Conservation (phyloP, 2,329 filamentous ascomycete genomes). For the Ophiostoma quercus region DNA sequence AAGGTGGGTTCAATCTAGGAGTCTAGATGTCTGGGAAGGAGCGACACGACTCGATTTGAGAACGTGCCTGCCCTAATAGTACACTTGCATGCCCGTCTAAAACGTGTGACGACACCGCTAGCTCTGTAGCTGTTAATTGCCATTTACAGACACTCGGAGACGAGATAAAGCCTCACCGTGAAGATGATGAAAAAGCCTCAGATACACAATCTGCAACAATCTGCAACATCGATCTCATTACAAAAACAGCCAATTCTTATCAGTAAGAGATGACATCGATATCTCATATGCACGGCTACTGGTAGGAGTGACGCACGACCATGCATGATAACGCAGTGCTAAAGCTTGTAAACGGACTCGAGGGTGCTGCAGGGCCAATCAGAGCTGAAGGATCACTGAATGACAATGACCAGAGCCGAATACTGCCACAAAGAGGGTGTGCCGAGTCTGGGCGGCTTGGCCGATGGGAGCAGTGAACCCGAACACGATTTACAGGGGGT, state of each 20-base stretch:
- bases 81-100: background rate
- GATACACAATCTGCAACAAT: background rate
- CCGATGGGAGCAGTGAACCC: background rate
- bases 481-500: background rate
- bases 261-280: background rate
- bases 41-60: constrained; percentile 1
- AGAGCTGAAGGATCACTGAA: background rate
- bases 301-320: background rate
- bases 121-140: background rate
- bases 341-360: background rate
- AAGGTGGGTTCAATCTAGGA: background rate
- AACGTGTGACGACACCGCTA: background rate
- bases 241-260: background rate
- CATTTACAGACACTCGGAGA: background rate
- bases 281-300: background rate
- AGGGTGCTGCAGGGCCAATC: background rate
- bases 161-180: background rate
- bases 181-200: background rate
- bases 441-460: background rate
- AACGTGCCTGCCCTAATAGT: background rate
- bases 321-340: background rate
- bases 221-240: background rate
- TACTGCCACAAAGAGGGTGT: background rate
- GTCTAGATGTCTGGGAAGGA: background rate
- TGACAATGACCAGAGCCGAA: background rate